A percentile compares a stretch with the other conserved stretches of the same genome.
Evolutionary conservation across 306 rosid genomes (phyloP).

Genomic region (Rosa persica): DNA sequence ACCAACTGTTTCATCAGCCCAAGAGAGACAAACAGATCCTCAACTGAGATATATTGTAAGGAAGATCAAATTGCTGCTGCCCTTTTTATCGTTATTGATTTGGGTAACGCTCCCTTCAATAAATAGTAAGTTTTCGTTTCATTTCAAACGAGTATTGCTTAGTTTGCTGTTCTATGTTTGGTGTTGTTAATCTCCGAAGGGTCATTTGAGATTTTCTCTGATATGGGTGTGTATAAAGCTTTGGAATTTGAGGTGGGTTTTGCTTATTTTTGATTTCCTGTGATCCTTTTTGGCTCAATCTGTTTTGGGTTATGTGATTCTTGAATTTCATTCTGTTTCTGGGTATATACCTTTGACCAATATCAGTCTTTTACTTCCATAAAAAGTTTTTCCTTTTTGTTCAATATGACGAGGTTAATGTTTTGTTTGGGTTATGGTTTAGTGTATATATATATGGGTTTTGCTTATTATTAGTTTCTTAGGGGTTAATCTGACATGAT

Average conservation of each 20-base stretch:
- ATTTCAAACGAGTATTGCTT: slow-evolving; percentile 10
- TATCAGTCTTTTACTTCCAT: neutral
- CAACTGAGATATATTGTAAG: slow-evolving; percentile 21
- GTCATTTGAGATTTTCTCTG: neutral
- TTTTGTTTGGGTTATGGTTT: slow-evolving; percentile 5
- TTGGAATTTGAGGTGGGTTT: slow-evolving; percentile 3
- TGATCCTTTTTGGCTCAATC: neutral
- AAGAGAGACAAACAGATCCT: slow-evolving; percentile 37
- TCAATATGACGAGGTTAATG: neutral
- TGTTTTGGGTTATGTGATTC: slow-evolving; percentile 10
- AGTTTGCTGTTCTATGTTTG: neutral
- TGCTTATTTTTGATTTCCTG: neutral
- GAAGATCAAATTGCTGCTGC: slow-evolving; percentile 25
- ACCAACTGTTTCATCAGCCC: slow-evolving; percentile 25
- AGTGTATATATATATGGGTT: neutral
- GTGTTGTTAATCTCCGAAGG: neutral
- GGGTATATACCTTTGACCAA: neutral
- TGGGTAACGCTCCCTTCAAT: slow-evolving; percentile 7
- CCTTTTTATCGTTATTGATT: slow-evolving; percentile 29
- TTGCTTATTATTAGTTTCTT: neutral
- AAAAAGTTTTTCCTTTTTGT: neutral
- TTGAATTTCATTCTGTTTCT: slow-evolving; percentile 11
- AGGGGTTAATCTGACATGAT: slow-evolving; percentile 14
- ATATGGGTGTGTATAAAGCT: neutral
- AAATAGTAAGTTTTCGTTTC: slow-evolving; percentile 27